Evolutionary conservation across 176 grass and related monocot genomes (phyloP).

Genomic region (Bonia amplexicaulis): DNA sequence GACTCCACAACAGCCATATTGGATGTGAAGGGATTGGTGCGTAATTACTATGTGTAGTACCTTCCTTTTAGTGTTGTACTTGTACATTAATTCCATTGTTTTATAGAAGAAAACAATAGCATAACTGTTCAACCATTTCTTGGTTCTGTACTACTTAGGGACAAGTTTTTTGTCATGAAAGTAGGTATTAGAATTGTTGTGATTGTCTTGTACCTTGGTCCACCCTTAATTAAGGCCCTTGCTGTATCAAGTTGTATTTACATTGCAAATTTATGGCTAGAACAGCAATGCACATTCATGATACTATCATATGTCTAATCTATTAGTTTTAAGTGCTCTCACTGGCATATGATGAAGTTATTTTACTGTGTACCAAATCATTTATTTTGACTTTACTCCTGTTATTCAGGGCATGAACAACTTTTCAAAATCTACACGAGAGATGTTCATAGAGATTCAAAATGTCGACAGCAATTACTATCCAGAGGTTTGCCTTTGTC

Average conservation of each 20-base stretch:
- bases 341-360: conserved; percentile 2
- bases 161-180: conserved; percentile 12
- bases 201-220: conserved; percentile 22
- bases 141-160: conserved; percentile 1
- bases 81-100: conserved; percentile 23
- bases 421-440: conserved; percentile 82
- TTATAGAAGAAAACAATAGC: conserved; percentile 22
- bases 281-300: conserved; percentile 15
- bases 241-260: background rate
- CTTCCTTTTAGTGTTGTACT: conserved; percentile 3
- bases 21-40: conserved; percentile 84
- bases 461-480: conserved; percentile 97
- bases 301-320: conserved; percentile 15
- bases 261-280: background rate
- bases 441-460: conserved; percentile 84
- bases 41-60: conserved; percentile 26
- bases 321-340: background rate
- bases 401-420: conserved; percentile 61
- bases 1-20: conserved; percentile 78
- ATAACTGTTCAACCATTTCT: conserved; percentile 19
- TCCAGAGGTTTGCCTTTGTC: conserved; percentile 62
- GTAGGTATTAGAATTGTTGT: conserved; percentile 5
- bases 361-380: background rate
- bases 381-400: conserved; percentile 26
- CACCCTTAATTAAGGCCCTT: conserved; percentile 9